These are phyloP conservation scores for Phytophthora pisi DNA, from an alignment of 352 stramenopile genomes.

Conservation along the genomic window DNA sequence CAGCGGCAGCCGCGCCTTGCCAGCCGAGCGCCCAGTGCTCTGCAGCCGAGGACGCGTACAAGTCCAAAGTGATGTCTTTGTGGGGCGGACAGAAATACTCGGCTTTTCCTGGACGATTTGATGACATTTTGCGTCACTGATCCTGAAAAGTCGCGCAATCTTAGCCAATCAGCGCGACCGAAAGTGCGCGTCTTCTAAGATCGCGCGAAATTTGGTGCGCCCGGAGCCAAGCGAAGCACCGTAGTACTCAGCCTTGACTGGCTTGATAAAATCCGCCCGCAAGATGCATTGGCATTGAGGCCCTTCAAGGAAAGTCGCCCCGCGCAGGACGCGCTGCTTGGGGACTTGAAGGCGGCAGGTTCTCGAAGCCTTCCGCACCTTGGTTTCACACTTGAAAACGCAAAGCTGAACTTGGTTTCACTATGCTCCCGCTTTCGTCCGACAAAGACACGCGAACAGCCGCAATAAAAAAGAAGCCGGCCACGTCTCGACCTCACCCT, in stretches of 20 bases:
- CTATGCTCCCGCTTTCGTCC: conserved; percentile 1
- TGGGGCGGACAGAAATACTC: neutral
- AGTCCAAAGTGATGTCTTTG: neutral
- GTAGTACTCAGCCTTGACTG: neutral
- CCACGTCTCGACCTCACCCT: conserved; percentile 4
- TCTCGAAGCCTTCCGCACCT: conserved; percentile 17
- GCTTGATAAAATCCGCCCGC: conserved; percentile 4
- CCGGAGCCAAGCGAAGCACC: neutral
- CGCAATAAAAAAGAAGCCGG: conserved; percentile 29
- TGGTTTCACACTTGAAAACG: conserved; percentile 3
- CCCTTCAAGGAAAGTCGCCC: neutral
- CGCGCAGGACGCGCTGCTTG: neutral
- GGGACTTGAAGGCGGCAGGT: conserved; percentile 1
- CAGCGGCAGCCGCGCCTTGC: neutral
- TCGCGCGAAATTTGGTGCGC: conserved; percentile 1
- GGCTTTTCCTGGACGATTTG: conserved; percentile 1
- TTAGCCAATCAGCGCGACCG: conserved; percentile 4
- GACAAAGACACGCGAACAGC: conserved; percentile 23
- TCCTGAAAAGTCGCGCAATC: neutral
- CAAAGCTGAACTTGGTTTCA: conserved; percentile 9
- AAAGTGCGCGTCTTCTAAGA: conserved; percentile 7
- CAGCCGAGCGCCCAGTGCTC: neutral
- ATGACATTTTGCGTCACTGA: neutral
- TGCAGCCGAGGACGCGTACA: neutral
- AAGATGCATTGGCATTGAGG: neutral